Evolutionary conservation across 352 stramenopile genomes (phyloP).

Genomic region (Phytophthora hibernalis): DNA sequence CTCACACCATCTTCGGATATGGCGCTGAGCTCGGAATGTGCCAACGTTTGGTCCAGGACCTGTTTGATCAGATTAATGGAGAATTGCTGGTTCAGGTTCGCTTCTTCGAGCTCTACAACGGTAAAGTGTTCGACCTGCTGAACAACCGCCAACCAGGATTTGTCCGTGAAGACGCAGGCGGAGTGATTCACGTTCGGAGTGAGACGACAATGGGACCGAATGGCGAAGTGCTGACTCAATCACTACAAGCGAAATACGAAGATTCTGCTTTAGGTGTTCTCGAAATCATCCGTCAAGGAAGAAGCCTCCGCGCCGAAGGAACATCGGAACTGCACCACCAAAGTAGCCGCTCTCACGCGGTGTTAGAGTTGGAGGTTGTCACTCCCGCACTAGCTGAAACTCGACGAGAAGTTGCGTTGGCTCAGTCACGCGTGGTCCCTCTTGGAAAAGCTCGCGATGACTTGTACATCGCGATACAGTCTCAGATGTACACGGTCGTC

Average conservation of each 20-base stretch:
- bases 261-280: slow-evolving; percentile 32
- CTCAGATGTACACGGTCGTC: slow-evolving; percentile 38
- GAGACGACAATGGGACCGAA: slow-evolving; percentile 49
- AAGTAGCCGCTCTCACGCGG: slow-evolving; percentile 59
- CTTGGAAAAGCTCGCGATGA: slow-evolving; percentile 60
- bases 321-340: slow-evolving; percentile 62
- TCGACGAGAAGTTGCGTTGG: slow-evolving; percentile 35
- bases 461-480: slow-evolving; percentile 56
- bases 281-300: slow-evolving; percentile 31
- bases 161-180: slow-evolving; percentile 55
- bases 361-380: slow-evolving; percentile 67
- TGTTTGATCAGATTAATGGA: slow-evolving; percentile 32
- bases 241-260: slow-evolving; percentile 39
- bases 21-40: slow-evolving; percentile 48
- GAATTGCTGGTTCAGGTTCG: slow-evolving; percentile 51
- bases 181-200: slow-evolving; percentile 57
- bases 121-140: slow-evolving; percentile 61
- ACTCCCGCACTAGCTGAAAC: slow-evolving; percentile 43
- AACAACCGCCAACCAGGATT: slow-evolving; percentile 53
- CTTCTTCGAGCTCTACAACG: slow-evolving; percentile 70
- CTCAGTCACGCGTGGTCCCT: slow-evolving; percentile 48
- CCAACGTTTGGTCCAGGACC: slow-evolving; percentile 40
- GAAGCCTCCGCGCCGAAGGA: slow-evolving; percentile 38
- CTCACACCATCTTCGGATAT: slow-evolving; percentile 71
- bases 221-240: slow-evolving; percentile 57